A percentile compares a stretch with the other conserved stretches of the same genome.
These are phyloP conservation scores for Verticillium klebahnii DNA, from an alignment of 2,329 filamentous ascomycete genomes.

Conservation along the genomic window DNA sequence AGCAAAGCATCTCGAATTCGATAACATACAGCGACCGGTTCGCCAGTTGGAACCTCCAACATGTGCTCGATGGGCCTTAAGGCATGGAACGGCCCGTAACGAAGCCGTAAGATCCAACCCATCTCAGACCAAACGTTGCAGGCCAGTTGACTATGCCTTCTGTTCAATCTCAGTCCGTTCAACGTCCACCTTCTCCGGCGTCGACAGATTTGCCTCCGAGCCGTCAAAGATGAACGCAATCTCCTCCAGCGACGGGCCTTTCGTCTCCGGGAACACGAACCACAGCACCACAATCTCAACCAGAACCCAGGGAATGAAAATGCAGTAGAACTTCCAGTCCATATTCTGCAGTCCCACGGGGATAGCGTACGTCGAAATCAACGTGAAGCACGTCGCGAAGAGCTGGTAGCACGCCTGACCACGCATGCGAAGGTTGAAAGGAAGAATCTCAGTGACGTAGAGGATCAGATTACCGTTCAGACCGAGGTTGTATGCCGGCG, in stretches of 20 bases:
- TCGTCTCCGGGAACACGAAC: conserved; percentile 19
- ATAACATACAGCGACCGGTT: no score
- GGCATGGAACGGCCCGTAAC: no score
- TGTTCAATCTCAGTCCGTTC: not conserved
- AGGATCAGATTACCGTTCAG: conserved; percentile 10
- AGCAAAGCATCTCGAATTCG: no score
- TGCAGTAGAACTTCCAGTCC: conserved; percentile 26
- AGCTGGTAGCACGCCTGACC: conserved; percentile 1
- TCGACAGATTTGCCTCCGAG: not conserved
- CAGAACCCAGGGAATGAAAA: conserved; percentile 22
- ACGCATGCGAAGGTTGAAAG: conserved; percentile 20
- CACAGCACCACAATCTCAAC: conserved; percentile 22
- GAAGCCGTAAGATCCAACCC: no score
- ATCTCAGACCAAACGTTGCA: no score
- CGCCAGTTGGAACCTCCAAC: no score
- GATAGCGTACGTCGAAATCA: conserved; percentile 27
- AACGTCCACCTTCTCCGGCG: not conserved
- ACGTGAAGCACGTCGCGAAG: conserved; percentile 1
- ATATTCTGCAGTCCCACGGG: conserved; percentile 26
- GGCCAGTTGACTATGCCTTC: not conserved
- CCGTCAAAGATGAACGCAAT: conserved; percentile 11
- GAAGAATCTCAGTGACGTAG: conserved; percentile 28
- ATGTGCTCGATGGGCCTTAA: no score
- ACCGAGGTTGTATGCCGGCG: conserved; percentile 14
- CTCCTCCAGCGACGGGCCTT: conserved; percentile 12